Evolutionary conservation across 257 asterid genomes (phyloP), one percentile per base, ranked within the genome.

Genomic region (Handroanthus guayacan): DNA sequence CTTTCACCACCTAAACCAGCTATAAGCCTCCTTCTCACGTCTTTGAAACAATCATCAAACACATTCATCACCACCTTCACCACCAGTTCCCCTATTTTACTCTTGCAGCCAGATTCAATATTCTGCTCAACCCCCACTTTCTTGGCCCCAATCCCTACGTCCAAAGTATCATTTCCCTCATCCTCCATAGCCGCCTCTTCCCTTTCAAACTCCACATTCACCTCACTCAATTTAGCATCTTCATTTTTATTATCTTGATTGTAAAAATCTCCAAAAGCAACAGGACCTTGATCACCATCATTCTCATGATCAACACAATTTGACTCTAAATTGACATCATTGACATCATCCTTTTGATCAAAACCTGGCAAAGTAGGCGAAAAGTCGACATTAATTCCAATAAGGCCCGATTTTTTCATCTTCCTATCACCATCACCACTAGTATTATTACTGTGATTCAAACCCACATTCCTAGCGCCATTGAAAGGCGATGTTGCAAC

Each of bases 161-260:
- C 84, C n/a, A 13, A n/a, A 0, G 36, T 44, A 62, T 73, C 62
- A 6, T 25, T 55, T 37, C 62, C 81, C 10, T 66, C 79, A 31
- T 77, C 82, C 51, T 20, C 81, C 80, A 60, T 61, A 14, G 58
- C 74, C 9, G 48, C 77, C 10, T 76, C 84, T 16, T 64, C 83
- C 70, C 77, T 85, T 75, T 87, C 97, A 62, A 89, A 82, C 80
- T 86, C 85, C 84, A 90, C 97, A 81, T 90, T 86, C 81, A 90
- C 97, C 87, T 89, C 97, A 13, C 91, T 92, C 82, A 92, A 83
- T 55, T 58, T 83, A 41, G 62, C 73, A 20, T 65, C 76, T n/a
- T 80, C 89, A 72, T 70, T 75, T 34, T 18, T 54, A 63, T 61
- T 16, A 57, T 45, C 78, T 62, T 39, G 84, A 13, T 37, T 71